A percentile compares a stretch with the other conserved stretches of the same genome.
Evolutionary conservation across 1,139 yeast species (phyloP).

Genomic region (Yamadazyma dendronema): DNA sequence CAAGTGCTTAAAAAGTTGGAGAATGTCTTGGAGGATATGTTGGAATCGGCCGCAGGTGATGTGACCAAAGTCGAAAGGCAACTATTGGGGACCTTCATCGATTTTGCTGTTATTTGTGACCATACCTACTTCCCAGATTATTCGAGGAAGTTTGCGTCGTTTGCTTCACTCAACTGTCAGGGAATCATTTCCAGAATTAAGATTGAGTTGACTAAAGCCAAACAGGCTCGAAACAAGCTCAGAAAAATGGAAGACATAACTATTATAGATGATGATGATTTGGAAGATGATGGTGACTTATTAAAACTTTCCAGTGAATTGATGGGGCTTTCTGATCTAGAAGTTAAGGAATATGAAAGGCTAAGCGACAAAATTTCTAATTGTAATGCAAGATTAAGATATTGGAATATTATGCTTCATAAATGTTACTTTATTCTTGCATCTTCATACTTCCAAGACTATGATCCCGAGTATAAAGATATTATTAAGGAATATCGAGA

Average conservation of each 20-base stretch:
- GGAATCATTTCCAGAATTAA: constrained; percentile 13
- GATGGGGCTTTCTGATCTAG: constrained; percentile 12
- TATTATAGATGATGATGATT: constrained; percentile 9
- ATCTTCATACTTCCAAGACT: constrained; percentile 70
- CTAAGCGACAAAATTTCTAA: constrained; percentile 24
- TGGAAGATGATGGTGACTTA: constrained; percentile 22
- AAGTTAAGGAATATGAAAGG: constrained; percentile 20
- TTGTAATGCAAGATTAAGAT: constrained; percentile 32
- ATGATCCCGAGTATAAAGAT: constrained; percentile 41
- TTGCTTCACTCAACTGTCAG: constrained; percentile 19
- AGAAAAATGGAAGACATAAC: constrained; percentile 7
- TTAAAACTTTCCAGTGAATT: constrained; percentile 16
- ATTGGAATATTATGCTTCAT: constrained; percentile 65
- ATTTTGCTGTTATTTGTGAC: constrained; percentile 66
- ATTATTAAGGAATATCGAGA: constrained; percentile 17
- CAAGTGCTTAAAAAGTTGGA: constrained; percentile 58
- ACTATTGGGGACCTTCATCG: constrained; percentile 41
- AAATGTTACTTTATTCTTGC: constrained; percentile 78
- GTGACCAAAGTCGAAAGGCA: constrained; percentile 50
- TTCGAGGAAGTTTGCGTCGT: constrained; percentile 28
- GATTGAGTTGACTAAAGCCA: constrained; percentile 4
- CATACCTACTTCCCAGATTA: constrained; percentile 45
- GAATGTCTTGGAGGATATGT: constrained; percentile 65
- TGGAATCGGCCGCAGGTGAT: constrained; percentile 49
- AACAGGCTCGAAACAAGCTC: constrained; percentile 4